Evolutionary conservation across 1,284 basidiomycete genomes (phyloP).

Genomic region (Phylloporus sp.): DNA sequence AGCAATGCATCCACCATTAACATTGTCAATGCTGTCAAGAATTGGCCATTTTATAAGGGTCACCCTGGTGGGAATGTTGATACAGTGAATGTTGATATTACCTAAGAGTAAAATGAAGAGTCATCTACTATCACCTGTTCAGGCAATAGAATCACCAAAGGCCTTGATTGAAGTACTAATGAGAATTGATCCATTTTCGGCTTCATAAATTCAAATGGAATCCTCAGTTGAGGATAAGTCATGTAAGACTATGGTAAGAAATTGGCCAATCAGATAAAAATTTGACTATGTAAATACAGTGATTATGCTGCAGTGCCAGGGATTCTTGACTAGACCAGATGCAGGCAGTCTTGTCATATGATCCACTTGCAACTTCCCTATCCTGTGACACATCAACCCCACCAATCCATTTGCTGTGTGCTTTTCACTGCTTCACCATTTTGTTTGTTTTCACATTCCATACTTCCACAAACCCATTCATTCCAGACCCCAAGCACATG

Average conservation of each 20-base stretch:
- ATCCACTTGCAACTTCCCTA: slow-evolving; percentile 7
- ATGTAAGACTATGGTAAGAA: slow-evolving; percentile 14
- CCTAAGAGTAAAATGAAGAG: background rate
- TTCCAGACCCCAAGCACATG: too few species aligned
- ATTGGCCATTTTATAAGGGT: slow-evolving; percentile 8
- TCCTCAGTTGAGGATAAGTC: too few species aligned
- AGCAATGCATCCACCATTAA: slow-evolving; percentile 1
- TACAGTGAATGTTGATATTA: background rate
- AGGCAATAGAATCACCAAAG: slow-evolving; percentile 5
- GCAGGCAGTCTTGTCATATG: slow-evolving; percentile 7
- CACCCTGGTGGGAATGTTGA: slow-evolving; percentile 2
- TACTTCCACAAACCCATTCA: background rate
- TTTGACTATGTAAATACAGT: background rate
- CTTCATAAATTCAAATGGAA: slow-evolving; percentile 7
- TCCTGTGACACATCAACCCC: slow-evolving; percentile 8
- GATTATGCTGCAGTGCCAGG: slow-evolving; percentile 3
- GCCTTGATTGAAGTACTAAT: background rate
- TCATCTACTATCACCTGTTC: background rate
- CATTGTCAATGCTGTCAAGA: background rate
- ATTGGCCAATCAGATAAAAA: slow-evolving; percentile 2
- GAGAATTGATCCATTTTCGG: slow-evolving; percentile 3
- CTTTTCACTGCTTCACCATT: background rate
- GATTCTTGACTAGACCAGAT: slow-evolving; percentile 15
- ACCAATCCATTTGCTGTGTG: background rate
- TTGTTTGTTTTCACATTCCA: background rate